These are phyloP conservation scores for Leptographium galeiforme DNA, from an alignment of 2,329 filamentous ascomycete species.

Conservation along the genomic window DNA sequence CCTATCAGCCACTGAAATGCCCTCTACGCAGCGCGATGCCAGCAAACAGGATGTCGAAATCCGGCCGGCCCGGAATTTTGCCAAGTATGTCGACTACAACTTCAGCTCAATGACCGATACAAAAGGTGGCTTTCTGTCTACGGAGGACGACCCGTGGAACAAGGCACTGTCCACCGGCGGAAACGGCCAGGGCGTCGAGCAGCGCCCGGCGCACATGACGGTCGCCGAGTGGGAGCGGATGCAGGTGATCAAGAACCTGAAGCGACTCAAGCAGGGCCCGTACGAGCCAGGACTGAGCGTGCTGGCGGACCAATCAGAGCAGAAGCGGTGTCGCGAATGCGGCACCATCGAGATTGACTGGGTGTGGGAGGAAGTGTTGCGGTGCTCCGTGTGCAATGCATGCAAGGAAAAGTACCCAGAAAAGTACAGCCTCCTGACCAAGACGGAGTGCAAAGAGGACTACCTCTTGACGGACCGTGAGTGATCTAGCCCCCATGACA, in stretches of 20 bases:
- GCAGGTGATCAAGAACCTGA: constrained; percentile 59
- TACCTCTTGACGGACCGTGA: constrained; percentile 83
- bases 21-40: constrained; percentile 51
- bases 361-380: constrained; percentile 82
- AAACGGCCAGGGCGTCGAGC: constrained; percentile 17
- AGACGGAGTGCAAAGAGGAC: constrained; percentile 91
- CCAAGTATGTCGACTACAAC: constrained; percentile 94
- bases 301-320: constrained; percentile 45
- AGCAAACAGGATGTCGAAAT: constrained; percentile 38
- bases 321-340: constrained; percentile 76
- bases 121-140: constrained; percentile 86
- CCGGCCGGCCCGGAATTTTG: constrained; percentile 72
- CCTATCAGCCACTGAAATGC: constrained; percentile 39
- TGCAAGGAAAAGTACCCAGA: constrained; percentile 89
- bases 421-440: constrained; percentile 89
- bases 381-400: constrained; percentile 56
- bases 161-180: constrained; percentile 48
- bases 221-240: constrained; percentile 81
- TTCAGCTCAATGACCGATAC: constrained; percentile 97
- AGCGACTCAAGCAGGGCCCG: constrained; percentile 61
- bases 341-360: constrained; percentile 78
- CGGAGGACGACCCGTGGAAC: constrained; percentile 83
- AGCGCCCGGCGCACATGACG: constrained; percentile 79
- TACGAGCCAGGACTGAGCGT: constrained; percentile 84
- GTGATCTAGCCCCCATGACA: not conserved